These are phyloP conservation scores for Colletotrichum cereale DNA, from an alignment of 2,329 filamentous ascomycete species.

Conservation along the genomic window DNA sequence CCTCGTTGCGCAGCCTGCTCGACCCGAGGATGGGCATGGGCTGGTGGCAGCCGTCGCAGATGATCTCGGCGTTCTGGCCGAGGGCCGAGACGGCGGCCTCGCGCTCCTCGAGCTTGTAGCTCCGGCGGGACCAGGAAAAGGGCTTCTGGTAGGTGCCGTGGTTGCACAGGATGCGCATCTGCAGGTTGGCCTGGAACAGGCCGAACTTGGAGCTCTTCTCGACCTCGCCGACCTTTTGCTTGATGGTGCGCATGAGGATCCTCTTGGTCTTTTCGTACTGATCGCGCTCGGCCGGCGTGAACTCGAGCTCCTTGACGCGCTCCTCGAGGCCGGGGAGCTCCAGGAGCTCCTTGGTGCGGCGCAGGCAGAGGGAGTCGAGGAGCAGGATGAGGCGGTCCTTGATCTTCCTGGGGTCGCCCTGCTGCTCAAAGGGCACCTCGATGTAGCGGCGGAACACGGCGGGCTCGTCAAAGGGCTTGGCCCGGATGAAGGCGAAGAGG, in stretches of 20 bases:
- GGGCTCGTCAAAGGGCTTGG: constrained; percentile 56
- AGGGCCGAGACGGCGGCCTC: constrained; percentile 44
- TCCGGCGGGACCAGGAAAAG: constrained; percentile 56
- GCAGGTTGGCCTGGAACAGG: constrained; percentile 60
- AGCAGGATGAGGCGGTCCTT: constrained; percentile 50
- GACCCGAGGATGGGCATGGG: constrained; percentile 48
- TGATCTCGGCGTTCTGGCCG: constrained; percentile 44
- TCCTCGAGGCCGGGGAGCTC: constrained; percentile 49
- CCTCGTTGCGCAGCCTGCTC: constrained; percentile 39
- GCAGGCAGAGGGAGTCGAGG: constrained; percentile 55
- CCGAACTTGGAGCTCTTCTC: constrained; percentile 55
- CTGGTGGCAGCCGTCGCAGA: constrained; percentile 50
- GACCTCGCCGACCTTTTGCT: constrained; percentile 51
- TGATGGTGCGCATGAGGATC: constrained; percentile 54
- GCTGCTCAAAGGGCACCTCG: constrained; percentile 53
- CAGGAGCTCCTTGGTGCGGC: constrained; percentile 56
- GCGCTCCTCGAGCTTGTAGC: constrained; percentile 47
- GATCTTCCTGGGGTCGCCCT: constrained; percentile 37
- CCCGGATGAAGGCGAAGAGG: constrained; percentile 61
- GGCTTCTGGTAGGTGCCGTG: constrained; percentile 62
- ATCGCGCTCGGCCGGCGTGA: constrained; percentile 48
- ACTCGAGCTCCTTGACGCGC: constrained; percentile 45
- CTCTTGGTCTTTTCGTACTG: constrained; percentile 53
- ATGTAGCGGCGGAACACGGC: constrained; percentile 59
- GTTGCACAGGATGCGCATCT: constrained; percentile 62